Evolutionary conservation across 306 rosid species (phyloP), one percentile per base, ranked within the genome.

Genomic region (Citrullus colocynthis): DNA sequence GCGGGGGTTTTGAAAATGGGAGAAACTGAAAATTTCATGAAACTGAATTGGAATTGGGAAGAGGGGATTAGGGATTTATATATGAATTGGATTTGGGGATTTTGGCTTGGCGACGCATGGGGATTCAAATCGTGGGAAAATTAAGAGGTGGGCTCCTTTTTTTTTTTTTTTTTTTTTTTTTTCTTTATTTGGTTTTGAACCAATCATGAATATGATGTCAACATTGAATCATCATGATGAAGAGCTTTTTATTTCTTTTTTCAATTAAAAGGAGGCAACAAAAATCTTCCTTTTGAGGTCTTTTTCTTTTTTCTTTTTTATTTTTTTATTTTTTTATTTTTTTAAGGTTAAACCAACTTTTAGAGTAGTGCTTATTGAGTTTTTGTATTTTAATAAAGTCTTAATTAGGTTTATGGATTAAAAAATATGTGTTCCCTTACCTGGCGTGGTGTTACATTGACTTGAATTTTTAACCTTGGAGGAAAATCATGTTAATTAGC

Each of bases 151-250:
- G 77, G 42, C 14, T 5, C 61, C 11, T 6, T 6, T 6, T 28
- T 52, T 9, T 2, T 5, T 17, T 54, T 54, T 0, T 18, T 54
- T 0, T 11, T 10, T 4, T 74, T 18, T 17, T 18, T 2, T 17
- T 74, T 17, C 1, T 54, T 17, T 74, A 24, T 21, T 39, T 70
- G 9, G 9, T 13, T 44, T 70, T 39, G 9, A 8, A 45, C 57
- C 20, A 70, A 70, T 70, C 12, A 70, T 72, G 15, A 72, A 72
- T 72, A 75, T 75, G 78, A 75, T 20, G 78, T 75, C 78, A 75
- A n/a, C 21, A 18, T 18, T 39, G 51, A 36, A 75, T 75, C 78
- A 75, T 37, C 37, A 57, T 75, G 78, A 75, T 10, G 78, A 20
- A 39, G 9, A 71, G 9, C 24, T 18, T 63, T 54, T 17, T 18